phyloP scores from a whole-genome alignment of 1,284 basidiomycete genomes.

The Tilletia caries region DNA sequence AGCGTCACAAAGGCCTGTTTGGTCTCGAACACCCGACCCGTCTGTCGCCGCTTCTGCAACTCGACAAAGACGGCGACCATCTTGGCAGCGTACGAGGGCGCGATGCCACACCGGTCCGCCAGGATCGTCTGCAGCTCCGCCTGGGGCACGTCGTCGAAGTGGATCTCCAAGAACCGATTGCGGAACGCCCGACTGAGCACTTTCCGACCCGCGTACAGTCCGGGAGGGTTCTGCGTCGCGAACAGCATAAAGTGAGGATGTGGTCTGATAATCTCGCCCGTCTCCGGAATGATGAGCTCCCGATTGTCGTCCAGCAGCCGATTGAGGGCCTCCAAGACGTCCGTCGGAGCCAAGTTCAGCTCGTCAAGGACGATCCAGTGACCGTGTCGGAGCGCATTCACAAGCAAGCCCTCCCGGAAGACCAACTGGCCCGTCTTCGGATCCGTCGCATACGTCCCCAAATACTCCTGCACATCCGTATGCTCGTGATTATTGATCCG shows the following conservation, averaged over 20 bases:
- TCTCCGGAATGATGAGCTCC: slow-evolving; percentile 92
- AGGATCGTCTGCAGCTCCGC: slow-evolving; percentile 83
- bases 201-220: slow-evolving; percentile 94
- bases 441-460: slow-evolving; percentile 94
- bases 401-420: slow-evolving; percentile 85
- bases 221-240: slow-evolving; percentile 96
- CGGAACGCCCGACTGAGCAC: slow-evolving; percentile 92
- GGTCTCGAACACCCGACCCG: slow-evolving; percentile 89
- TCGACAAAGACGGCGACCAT: slow-evolving; percentile 92
- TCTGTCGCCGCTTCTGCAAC: slow-evolving; percentile 85
- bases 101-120: slow-evolving; percentile 46
- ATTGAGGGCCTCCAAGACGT: slow-evolving; percentile 95
- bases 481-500: slow-evolving; percentile 99
- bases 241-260: slow-evolving; percentile 98
- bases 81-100: slow-evolving; percentile 69
- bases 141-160: slow-evolving; percentile 96
- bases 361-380: slow-evolving; percentile 99
- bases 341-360: slow-evolving; percentile 93
- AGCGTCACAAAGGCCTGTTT: slow-evolving; percentile 95
- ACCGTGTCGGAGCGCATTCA: slow-evolving; percentile 83
- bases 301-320: slow-evolving; percentile 95
- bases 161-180: slow-evolving; percentile 97
- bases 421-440: slow-evolving; percentile 83
- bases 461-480: slow-evolving; percentile 95
- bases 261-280: slow-evolving; percentile 87